phyloP scores from a whole-genome alignment of 352 stramenopile genomes.

The Phytophthora sp. region DNA sequence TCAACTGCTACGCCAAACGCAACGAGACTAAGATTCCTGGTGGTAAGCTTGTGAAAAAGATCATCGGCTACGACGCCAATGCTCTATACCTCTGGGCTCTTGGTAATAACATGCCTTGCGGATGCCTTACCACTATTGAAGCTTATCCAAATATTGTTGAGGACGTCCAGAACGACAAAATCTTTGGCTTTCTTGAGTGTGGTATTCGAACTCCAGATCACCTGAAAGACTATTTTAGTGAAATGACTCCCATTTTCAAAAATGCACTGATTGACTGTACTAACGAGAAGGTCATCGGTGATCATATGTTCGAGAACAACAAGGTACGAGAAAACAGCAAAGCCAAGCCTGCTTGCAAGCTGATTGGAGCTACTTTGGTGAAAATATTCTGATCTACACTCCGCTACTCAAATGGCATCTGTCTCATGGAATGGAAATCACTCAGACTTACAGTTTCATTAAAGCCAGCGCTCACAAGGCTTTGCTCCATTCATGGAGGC shows the following conservation, averaged over 20 bases:
- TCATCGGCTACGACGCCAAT: too few relatives aligned
- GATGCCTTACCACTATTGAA: too few relatives aligned
- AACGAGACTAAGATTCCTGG: neutral
- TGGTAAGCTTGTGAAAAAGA: too few relatives aligned
- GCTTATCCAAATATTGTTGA: too few relatives aligned
- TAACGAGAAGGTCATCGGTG: neutral
- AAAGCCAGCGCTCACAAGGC: too few relatives aligned
- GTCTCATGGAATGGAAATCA: neutral
- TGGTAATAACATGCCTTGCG: too few relatives aligned
- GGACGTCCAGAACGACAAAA: neutral
- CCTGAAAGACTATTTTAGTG: neutral
- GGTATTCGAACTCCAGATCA: neutral
- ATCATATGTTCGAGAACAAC: neutral
- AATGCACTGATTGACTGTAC: neutral
- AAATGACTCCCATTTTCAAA: too few relatives aligned
- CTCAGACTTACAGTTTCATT: neutral
- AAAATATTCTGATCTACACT: neutral
- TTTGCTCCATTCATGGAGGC: neutral
- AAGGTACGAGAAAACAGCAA: neutral
- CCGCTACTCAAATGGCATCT: neutral
- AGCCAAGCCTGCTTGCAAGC: neutral
- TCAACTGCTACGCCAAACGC: too few relatives aligned
- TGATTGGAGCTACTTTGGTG: neutral
- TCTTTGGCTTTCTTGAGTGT: neutral
- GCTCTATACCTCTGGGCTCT: too few relatives aligned